Percentiles rank a stretch among this genome's conserved stretches.
Conservation (phyloP, 176 grass and related monocot genomes). For the Phoenix roebelenii region DNA sequence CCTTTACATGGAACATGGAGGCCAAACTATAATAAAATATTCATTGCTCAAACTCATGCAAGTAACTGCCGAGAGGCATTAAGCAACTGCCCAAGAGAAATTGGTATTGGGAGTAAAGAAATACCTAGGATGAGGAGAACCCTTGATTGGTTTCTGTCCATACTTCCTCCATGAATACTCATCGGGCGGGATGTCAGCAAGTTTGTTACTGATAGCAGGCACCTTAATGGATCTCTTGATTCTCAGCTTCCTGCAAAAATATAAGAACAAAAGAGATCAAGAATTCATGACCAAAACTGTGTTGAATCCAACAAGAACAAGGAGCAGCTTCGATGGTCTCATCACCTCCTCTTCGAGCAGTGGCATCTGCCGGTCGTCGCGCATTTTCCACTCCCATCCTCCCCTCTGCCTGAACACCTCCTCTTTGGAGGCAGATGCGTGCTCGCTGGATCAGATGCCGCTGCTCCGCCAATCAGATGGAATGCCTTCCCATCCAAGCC, state of each 20-base stretch:
- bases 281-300: not conserved
- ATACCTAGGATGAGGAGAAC: slow-evolving; percentile 98
- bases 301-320: too few species aligned
- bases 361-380: slow-evolving; percentile 51
- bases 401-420: slow-evolving; percentile 39
- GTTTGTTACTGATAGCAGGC: slow-evolving; percentile 91
- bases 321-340: too few species aligned
- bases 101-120: not conserved
- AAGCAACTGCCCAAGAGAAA: too few species aligned
- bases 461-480: slow-evolving; percentile 44
- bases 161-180: slow-evolving; percentile 99
- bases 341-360: slow-evolving; percentile 87
- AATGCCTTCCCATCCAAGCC: slow-evolving; percentile 61
- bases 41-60: too few species aligned
- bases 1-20: too few species aligned
- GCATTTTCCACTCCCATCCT: slow-evolving; percentile 68
- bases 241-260: slow-evolving; percentile 50
- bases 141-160: slow-evolving; percentile 95
- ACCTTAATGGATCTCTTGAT: slow-evolving; percentile 92
- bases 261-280: not conserved
- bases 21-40: too few species aligned
- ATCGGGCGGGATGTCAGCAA: slow-evolving; percentile 84
- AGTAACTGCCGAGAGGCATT: too few species aligned
- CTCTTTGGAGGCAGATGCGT: slow-evolving; percentile 29
- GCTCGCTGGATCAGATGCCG: slow-evolving; percentile 34